A percentile compares a stretch with the other conserved stretches of the same genome.
phyloP scores from a whole-genome alignment of 306 rosid genomes.

The Rosa lucieae region DNA sequence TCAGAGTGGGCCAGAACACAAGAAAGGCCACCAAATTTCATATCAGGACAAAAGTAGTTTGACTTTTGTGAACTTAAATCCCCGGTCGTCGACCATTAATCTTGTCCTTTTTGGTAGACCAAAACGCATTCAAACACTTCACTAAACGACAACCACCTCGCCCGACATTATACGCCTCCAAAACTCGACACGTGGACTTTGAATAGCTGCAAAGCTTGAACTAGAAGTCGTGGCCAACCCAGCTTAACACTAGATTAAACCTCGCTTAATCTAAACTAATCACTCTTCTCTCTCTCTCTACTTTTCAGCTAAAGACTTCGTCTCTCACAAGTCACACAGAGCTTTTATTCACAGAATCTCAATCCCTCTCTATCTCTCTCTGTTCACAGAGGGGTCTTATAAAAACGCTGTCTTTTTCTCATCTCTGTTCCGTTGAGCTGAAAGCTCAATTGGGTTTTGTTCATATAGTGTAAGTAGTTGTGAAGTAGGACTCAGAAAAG shows the following conservation, averaged over 20 bases:
- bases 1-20: background rate
- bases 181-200: constrained; percentile 26
- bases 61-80: background rate
- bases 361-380: constrained; percentile 1
- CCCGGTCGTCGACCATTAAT: constrained; percentile 1
- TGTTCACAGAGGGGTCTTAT: background rate
- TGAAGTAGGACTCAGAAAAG: background rate
- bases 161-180: constrained; percentile 25
- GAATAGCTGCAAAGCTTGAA: constrained; percentile 33
- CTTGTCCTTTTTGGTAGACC: constrained; percentile 12
- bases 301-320: constrained; percentile 7
- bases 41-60: constrained; percentile 10
- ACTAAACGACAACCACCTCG: constrained; percentile 44
- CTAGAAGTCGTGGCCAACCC: constrained; percentile 24
- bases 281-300: background rate
- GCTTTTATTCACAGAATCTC: constrained; percentile 14
- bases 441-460: constrained; percentile 14
- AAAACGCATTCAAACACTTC: constrained; percentile 6
- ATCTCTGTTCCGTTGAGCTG: background rate
- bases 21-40: background rate
- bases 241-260: background rate
- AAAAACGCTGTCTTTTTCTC: constrained; percentile 13
- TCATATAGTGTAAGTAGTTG: background rate
- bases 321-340: constrained; percentile 1
- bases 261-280: background rate